A percentile compares a stretch with the other conserved stretches of the same genome.
Conservation (phyloP, 2,329 filamentous ascomycete genomes). For the Penicillium brasilianum region DNA sequence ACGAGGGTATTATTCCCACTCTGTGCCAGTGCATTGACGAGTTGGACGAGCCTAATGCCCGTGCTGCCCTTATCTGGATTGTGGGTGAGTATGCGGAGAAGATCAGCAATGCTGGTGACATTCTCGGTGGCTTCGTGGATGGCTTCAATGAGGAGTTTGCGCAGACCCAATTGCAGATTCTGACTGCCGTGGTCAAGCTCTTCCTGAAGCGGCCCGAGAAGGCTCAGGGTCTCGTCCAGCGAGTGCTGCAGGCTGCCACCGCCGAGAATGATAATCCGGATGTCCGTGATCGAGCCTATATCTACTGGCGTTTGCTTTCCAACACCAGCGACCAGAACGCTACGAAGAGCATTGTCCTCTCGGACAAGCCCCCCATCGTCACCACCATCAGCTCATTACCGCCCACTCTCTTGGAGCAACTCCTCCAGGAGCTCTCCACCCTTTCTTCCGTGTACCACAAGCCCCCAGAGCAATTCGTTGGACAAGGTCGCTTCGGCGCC, state of each 20-base stretch:
- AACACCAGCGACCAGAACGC: conserved; percentile 78
- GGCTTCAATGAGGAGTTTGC: conserved; percentile 96
- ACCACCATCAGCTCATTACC: conserved; percentile 93
- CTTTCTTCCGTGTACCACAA: conserved; percentile 98
- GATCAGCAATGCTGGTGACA: conserved; percentile 97
- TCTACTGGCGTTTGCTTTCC: conserved; percentile 96
- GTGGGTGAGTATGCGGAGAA: conserved; percentile 99
- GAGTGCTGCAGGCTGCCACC: conserved; percentile 89
- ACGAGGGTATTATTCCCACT: conserved; percentile 96
- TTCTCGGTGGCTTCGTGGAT: conserved; percentile 87
- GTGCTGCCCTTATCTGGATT: conserved; percentile 95
- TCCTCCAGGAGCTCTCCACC: conserved; percentile 91
- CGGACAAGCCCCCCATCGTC: conserved; percentile 90
- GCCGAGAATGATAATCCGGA: conserved; percentile 97
- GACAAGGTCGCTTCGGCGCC: conserved; percentile 89
- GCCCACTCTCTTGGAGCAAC: conserved; percentile 79
- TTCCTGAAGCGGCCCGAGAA: conserved; percentile 96
- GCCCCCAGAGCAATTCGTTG: conserved; percentile 95
- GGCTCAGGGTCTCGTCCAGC: conserved; percentile 88
- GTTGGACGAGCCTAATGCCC: conserved; percentile 88
- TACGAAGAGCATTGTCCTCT: conserved; percentile 91
- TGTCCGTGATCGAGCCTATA: conserved; percentile 93
- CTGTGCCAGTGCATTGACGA: conserved; percentile 97
- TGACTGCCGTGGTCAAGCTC: conserved; percentile 95
- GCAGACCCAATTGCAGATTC: conserved; percentile 97